Evolutionary conservation across 768 basidiomycete genomes (phyloP), one percentile per base, ranked within the genome.

Genomic region (Hortiboletus flavorubellus): DNA sequence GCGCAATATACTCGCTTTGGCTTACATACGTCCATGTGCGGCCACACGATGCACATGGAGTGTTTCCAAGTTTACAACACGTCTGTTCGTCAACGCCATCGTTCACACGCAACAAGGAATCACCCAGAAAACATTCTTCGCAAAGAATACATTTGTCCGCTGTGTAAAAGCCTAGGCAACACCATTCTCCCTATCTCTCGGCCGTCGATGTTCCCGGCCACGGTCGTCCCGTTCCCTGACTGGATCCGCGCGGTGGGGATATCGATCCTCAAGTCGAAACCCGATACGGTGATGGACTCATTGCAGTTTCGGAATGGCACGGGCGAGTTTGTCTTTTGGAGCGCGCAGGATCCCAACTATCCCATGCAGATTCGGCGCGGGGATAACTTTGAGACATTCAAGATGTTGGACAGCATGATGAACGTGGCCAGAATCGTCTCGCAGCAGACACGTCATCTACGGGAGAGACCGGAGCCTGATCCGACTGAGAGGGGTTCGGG

Each of bases 111-210:
- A 6, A 93, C 93, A 7, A 77, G 97, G 38, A 93, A 94, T 60
- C 96, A 97, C 65, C 95, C 97, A 0, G 96, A 98, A 68, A 89
- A 85, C 63, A 92, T 94, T n/a, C 84, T 89, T 15, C 81, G 97
- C 39, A 89, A 89, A 61, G 97, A 99, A 65, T 98, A 87, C 73
- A 90, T 98, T 45, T 99, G 97, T 63, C 97, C 97, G 1, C 75
- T 99, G 5, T 99, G 97, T 77, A 98, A 98, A 73, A 93, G 91
- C 62, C 77, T 98, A 7, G 94, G 96, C 4, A 99, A 99, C 69
- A 84, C 93, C 31, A 87, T 99, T 40, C 78, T 99, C 1, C 97
- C 97, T 0, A 86, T 95, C 16, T 77, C 81, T 5, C 75, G 76
- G 12, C 76, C 85, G 0, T 78, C 75, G 35, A 68, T 78, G 23